Evolutionary conservation across 257 asterid genomes (phyloP).

Genomic region (Gardenia jasminoides): DNA sequence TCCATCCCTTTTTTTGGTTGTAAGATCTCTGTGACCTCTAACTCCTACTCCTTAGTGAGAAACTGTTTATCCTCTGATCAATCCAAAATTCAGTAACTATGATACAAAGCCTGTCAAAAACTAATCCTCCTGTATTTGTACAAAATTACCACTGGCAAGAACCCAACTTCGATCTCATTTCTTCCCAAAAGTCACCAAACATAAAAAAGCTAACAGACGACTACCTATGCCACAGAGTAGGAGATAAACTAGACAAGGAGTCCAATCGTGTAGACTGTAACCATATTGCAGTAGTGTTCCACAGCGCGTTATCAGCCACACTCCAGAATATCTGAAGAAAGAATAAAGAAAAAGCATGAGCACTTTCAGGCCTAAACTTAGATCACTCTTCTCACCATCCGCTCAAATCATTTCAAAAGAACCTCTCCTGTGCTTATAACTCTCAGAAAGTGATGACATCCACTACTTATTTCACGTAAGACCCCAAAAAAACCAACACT

Average conservation of each 20-base stretch:
- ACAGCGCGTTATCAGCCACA: conserved; percentile 94
- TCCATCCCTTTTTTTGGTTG: not conserved
- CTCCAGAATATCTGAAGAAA: conserved; percentile 62
- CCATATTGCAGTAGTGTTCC: conserved; percentile 67
- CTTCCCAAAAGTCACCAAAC: conserved; percentile 64
- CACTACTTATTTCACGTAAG: not conserved
- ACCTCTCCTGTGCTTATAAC: not conserved
- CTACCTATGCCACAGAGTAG: conserved; percentile 45
- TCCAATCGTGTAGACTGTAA: conserved; percentile 62
- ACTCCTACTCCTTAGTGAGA: not conserved
- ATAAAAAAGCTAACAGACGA: conserved; percentile 69
- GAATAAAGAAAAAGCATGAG: not conserved
- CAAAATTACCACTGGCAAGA: not conserved
- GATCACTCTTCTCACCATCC: too few relatives aligned
- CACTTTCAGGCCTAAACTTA: not conserved
- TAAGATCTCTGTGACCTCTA: not conserved
- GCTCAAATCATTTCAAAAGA: not conserved
- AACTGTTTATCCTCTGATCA: not conserved
- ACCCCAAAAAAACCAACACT: not conserved
- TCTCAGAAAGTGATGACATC: not conserved
- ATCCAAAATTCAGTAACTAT: conserved; percentile 1
- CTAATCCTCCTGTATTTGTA: not conserved
- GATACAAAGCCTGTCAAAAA: conserved; percentile 2
- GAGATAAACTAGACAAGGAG: conserved; percentile 45
- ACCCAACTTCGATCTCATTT: conserved; percentile 36